Percentiles rank a stretch among this genome's conserved stretches.
Conservation (phyloP, 495 filamentous ascomycete genomes). For the Penicillium waksmanii region DNA sequence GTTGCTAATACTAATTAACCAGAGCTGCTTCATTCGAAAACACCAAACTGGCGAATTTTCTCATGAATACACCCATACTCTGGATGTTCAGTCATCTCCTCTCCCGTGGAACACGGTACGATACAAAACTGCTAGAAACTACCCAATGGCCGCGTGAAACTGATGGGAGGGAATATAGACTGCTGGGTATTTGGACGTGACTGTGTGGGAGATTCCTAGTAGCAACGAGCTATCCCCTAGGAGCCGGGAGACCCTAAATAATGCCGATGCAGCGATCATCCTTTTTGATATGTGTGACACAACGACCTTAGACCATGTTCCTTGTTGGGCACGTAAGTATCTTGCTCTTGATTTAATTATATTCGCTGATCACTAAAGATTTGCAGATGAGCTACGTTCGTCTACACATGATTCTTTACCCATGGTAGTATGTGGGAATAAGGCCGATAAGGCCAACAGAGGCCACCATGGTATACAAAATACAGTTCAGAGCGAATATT, state of each 20-base stretch:
- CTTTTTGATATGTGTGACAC: not conserved
- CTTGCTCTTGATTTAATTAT: not conserved
- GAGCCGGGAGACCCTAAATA: not conserved
- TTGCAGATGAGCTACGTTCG: not conserved
- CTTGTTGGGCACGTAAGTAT: not conserved
- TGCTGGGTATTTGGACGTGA: not conserved
- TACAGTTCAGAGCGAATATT: not conserved
- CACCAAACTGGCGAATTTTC: not conserved
- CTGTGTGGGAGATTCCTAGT: not conserved
- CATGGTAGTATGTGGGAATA: not conserved
- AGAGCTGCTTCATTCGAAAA: not conserved
- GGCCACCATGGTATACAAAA: not conserved
- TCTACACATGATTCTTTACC: not conserved
- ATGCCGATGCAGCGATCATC: not conserved
- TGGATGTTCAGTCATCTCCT: not conserved
- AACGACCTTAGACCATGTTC: not conserved
- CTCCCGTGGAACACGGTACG: no score
- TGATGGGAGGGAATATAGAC: not conserved
- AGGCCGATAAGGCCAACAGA: not conserved
- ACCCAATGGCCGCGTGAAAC: no score
- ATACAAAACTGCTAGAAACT: no score
- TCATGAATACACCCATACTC: not conserved
- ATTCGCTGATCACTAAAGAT: not conserved
- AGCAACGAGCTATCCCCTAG: not conserved
- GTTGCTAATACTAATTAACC: no score